A percentile compares a stretch with the other conserved stretches of the same genome.
These are phyloP conservation scores for Sideroxylon spinosum DNA, from an alignment of 179 eudicot species.

Conservation along the genomic window DNA sequence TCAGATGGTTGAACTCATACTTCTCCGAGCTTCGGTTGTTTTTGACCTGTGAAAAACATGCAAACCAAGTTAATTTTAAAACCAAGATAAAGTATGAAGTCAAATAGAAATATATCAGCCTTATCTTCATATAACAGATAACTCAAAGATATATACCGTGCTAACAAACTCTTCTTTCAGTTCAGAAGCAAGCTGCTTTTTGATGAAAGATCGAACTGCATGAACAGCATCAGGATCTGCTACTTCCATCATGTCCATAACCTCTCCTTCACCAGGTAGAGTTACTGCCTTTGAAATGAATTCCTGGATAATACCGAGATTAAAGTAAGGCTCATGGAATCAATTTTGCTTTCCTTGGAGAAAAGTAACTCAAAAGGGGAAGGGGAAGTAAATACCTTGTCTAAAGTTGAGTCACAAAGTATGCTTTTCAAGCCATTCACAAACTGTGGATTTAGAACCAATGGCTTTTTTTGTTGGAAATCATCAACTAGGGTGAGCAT, in stretches of 20 bases:
- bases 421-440: slow-evolving; percentile 76
- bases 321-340: background rate
- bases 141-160: slow-evolving; percentile 39
- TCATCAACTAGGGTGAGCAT: slow-evolving; percentile 83
- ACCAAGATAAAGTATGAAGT: background rate
- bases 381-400: slow-evolving; percentile 48
- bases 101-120: background rate
- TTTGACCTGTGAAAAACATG: slow-evolving; percentile 49
- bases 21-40: slow-evolving; percentile 70
- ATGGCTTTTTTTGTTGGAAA: slow-evolving; percentile 73
- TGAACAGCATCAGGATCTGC: slow-evolving; percentile 99
- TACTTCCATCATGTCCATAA: slow-evolving; percentile 94
- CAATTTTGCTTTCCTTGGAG: background rate
- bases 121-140: slow-evolving; percentile 6
- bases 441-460: slow-evolving; percentile 66
- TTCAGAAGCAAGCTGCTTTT: slow-evolving; percentile 80
- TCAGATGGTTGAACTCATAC: slow-evolving; percentile 67
- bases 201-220: slow-evolving; percentile 74
- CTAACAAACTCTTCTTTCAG: slow-evolving; percentile 59
- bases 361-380: background rate
- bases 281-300: slow-evolving; percentile 84
- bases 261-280: slow-evolving; percentile 88
- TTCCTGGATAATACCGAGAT: slow-evolving; percentile 46
- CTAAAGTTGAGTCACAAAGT: slow-evolving; percentile 63
- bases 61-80: slow-evolving; percentile 11